A percentile compares a stretch with the other conserved stretches of the same genome.
Conservation (phyloP, 2,329 filamentous ascomycete species). For the Cercospora citrullina region DNA sequence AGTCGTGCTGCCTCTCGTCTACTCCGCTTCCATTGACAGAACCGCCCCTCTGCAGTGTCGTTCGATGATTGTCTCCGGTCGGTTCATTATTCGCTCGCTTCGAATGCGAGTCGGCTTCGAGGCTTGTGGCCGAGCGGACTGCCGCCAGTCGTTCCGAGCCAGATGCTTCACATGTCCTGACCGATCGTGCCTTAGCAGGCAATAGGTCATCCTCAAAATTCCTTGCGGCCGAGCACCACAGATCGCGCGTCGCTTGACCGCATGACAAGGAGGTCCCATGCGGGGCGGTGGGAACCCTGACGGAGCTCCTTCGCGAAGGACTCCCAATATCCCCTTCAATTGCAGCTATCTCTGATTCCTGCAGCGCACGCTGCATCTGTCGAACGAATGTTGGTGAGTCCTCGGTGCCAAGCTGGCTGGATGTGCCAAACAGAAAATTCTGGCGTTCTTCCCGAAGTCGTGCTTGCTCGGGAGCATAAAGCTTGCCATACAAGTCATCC, state of each 20-base stretch:
- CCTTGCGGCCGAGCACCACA: slow-evolving; percentile 73
- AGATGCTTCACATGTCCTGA: background rate
- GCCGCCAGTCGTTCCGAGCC: background rate
- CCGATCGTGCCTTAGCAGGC: background rate
- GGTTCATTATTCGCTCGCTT: background rate
- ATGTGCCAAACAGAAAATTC: slow-evolving; percentile 81
- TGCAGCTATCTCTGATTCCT: slow-evolving; percentile 52
- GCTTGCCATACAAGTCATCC: slow-evolving; percentile 24
- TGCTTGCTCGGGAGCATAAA: slow-evolving; percentile 70
- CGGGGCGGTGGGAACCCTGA: slow-evolving; percentile 31
- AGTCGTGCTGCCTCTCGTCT: background rate
- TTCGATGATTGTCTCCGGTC: background rate
- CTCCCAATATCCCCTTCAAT: slow-evolving; percentile 26
- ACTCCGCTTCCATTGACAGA: background rate
- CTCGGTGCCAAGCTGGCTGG: slow-evolving; percentile 74
- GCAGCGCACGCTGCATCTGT: slow-evolving; percentile 63
- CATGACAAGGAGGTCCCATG: slow-evolving; percentile 36
- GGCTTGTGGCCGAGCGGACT: background rate
- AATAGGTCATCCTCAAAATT: slow-evolving; percentile 56
- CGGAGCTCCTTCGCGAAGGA: slow-evolving; percentile 27
- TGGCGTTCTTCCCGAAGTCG: slow-evolving; percentile 66
- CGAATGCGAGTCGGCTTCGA: background rate
- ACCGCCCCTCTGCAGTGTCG: background rate
- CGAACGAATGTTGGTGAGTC: slow-evolving; percentile 67
- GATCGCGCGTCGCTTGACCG: slow-evolving; percentile 41